These are phyloP conservation scores for Dictyostelium brefeldianum DNA, from an alignment of 78 protist species.

Conservation along the genomic window DNA sequence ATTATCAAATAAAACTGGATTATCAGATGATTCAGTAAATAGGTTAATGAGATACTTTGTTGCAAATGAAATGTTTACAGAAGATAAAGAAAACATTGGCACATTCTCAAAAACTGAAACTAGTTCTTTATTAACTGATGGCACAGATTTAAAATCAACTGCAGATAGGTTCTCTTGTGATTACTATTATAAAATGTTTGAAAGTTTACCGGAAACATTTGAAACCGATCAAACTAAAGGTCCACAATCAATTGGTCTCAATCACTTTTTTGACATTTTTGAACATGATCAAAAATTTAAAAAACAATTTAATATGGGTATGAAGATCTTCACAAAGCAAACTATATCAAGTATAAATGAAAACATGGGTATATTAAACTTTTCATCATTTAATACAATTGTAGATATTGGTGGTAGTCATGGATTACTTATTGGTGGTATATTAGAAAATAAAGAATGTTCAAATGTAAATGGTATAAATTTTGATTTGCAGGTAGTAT, in stretches of 20 bases:
- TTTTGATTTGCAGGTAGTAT: constrained; percentile 17
- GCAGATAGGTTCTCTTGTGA: neutral
- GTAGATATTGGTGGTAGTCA: constrained; percentile 70
- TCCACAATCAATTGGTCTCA: neutral
- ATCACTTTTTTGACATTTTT: neutral
- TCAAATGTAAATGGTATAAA: constrained; percentile 15
- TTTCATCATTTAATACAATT: neutral
- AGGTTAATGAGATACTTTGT: constrained; percentile 1
- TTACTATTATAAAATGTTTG: constrained; percentile 18
- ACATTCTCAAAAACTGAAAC: neutral
- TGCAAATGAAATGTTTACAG: neutral
- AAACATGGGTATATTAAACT: neutral
- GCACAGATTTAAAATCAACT: neutral
- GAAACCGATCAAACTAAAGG: neutral
- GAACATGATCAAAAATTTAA: neutral
- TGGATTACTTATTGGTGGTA: constrained; percentile 23
- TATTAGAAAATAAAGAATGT: neutral
- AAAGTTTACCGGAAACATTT: constrained; percentile 6
- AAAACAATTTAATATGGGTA: neutral
- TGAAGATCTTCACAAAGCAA: neutral
- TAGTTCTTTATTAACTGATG: neutral
- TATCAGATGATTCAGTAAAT: neutral
- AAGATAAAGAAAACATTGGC: neutral
- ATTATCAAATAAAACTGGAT: neutral
- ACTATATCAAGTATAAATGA: neutral